Percentiles rank a stretch among this genome's conserved stretches.
Conservation (phyloP, 768 basidiomycete species). For the Daedalea quercina region DNA sequence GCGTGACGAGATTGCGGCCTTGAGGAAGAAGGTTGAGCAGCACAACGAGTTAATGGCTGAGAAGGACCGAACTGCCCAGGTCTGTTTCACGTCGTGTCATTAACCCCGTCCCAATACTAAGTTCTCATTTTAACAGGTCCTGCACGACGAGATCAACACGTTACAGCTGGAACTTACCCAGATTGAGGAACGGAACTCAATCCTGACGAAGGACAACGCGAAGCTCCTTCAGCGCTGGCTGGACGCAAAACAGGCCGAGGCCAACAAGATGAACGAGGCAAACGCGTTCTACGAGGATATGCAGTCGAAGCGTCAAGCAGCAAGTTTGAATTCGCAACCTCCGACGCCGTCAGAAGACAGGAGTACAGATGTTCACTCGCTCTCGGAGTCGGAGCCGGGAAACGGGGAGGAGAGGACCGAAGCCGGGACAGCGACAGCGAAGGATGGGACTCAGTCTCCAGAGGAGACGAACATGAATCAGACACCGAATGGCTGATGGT, state of each 20-base stretch:
- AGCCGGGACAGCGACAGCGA: slow-evolving; percentile 42
- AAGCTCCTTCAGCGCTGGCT: slow-evolving; percentile 95
- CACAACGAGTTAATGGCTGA: slow-evolving; percentile 82
- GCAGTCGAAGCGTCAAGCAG: slow-evolving; percentile 65
- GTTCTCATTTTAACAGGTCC: slow-evolving; percentile 37
- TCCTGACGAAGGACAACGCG: slow-evolving; percentile 89
- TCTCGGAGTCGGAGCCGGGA: slow-evolving; percentile 50
- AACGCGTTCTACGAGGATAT: slow-evolving; percentile 87
- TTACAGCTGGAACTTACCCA: slow-evolving; percentile 87
- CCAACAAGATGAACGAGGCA: slow-evolving; percentile 92
- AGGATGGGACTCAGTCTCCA: slow-evolving; percentile 71
- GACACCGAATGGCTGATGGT: slow-evolving; percentile 91
- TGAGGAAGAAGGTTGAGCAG: slow-evolving; percentile 75
- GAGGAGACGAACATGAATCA: slow-evolving; percentile 63
- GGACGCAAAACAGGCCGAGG: slow-evolving; percentile 89
- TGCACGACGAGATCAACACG: slow-evolving; percentile 93
- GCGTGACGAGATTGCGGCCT: slow-evolving; percentile 63
- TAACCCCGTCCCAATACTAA: background rate
- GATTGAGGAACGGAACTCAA: slow-evolving; percentile 80
- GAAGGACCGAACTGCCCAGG: slow-evolving; percentile 87
- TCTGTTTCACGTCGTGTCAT: slow-evolving; percentile 22
- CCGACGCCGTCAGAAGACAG: slow-evolving; percentile 21
- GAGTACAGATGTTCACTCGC: slow-evolving; percentile 16
- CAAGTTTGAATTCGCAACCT: slow-evolving; percentile 48
- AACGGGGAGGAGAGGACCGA: slow-evolving; percentile 56